phyloP scores from a whole-genome alignment of 768 basidiomycete species.

The Pulveroboletus ravenelii region DNA sequence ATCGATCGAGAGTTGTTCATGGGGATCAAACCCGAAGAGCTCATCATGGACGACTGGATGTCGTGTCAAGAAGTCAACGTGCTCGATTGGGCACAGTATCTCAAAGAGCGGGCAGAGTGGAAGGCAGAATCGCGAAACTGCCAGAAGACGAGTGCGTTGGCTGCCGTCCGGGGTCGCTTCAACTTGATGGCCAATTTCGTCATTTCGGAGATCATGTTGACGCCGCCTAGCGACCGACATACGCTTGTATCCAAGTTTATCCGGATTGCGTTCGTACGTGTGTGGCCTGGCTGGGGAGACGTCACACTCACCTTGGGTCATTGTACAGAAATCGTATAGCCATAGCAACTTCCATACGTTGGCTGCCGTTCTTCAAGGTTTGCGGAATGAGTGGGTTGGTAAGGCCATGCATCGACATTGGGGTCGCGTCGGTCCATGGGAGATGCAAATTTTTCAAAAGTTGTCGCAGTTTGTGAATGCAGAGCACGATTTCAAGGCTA shows the following conservation, averaged over 20 bases:
- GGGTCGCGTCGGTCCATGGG: constrained; percentile 63
- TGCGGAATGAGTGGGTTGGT: constrained; percentile 65
- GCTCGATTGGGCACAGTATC: constrained; percentile 78
- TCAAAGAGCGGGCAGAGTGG: constrained; percentile 68
- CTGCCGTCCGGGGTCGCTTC: constrained; percentile 74
- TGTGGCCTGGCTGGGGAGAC: not conserved
- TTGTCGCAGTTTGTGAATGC: constrained; percentile 62
- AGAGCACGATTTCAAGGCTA: constrained; percentile 67
- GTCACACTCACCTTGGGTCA: not conserved
- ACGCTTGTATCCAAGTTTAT: constrained; percentile 74
- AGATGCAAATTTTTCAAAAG: constrained; percentile 68
- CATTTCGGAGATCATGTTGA: constrained; percentile 74
- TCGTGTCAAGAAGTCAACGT: constrained; percentile 58
- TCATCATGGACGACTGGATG: constrained; percentile 72
- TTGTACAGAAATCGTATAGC: constrained; percentile 68
- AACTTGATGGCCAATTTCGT: constrained; percentile 81
- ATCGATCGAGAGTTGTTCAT: constrained; percentile 87
- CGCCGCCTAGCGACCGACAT: constrained; percentile 60
- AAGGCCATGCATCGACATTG: constrained; percentile 65
- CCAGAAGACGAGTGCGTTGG: constrained; percentile 67
- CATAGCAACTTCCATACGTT: constrained; percentile 75
- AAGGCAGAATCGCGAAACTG: constrained; percentile 56
- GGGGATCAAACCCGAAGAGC: constrained; percentile 80
- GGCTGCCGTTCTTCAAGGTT: constrained; percentile 73
- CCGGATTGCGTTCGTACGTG: constrained; percentile 75